Evolutionary conservation across 768 basidiomycete species (phyloP), one percentile per base, ranked within the genome.

Genomic region (Boletus rubropictus): DNA sequence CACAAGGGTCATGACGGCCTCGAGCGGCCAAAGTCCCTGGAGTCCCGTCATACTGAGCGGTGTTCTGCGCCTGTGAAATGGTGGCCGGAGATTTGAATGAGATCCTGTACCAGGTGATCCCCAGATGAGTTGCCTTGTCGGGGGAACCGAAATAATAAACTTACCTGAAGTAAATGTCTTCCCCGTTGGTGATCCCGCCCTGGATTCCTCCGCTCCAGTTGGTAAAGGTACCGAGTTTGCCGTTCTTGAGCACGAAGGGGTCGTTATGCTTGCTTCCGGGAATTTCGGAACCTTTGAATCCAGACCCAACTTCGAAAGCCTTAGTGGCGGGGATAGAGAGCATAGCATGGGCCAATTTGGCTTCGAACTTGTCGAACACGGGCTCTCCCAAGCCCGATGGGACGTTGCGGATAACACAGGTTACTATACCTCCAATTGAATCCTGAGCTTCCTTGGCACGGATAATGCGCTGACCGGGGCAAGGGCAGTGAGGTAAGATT

Each of bases 31-130:
- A 78, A 32, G 77, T 78, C 21, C 96, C 96, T 1, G 80, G 72
- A 9, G 89, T 88, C 24, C 96, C 96, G 62, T 96, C 84, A 66
- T 99, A 99, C 66, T 89, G 86, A 10, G 86, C 91, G 21, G 96
- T 99, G 39, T 74, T 65, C 69, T 99, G 96, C 24, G 82, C 73
- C 65, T 89, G 92, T 20, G 92, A 89, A 64, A 99, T 99, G 46
- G 96, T 99, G 39, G 96, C 96, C 46, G 96, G 96, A 15, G 91
- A 91, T 72, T 99, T 99, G 81, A 99, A 99, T 9, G 88, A 94
- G 57, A 97, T 78, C 48, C 93, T 96, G 44, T 34, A 44, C 1
- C 18, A 44, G n/a, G 36, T n/a, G 42, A 46, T 42, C 33, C 48
- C 45, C 62, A 31, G 42, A 31, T 32, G 41, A 20, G 39, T 21